phyloP scores from a whole-genome alignment of 495 filamentous ascomycete species.

The Cladorrhinum samala region DNA sequence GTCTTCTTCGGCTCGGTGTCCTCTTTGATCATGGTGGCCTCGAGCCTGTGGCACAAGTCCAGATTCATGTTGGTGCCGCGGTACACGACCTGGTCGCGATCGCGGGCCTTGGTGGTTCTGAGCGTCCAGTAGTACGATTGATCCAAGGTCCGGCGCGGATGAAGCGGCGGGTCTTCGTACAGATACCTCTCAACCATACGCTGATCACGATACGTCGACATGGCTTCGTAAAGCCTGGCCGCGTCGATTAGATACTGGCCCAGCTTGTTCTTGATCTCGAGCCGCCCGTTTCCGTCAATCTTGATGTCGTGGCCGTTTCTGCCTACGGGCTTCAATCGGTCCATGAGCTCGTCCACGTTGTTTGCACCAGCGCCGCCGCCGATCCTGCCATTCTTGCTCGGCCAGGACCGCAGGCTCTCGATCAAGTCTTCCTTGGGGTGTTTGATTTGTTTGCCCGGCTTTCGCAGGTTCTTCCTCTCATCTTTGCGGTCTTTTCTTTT shows the following conservation, averaged over 20 bases:
- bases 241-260: slow-evolving; percentile 34
- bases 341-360: background rate
- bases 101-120: slow-evolving; percentile 51
- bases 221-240: slow-evolving; percentile 34
- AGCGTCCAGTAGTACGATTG: slow-evolving; percentile 63
- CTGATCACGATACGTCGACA: slow-evolving; percentile 46
- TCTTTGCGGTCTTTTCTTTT: background rate
- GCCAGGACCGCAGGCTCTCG: background rate
- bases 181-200: slow-evolving; percentile 55
- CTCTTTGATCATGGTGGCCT: background rate
- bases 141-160: slow-evolving; percentile 64
- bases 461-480: background rate
- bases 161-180: slow-evolving; percentile 49
- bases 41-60: slow-evolving; percentile 1
- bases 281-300: slow-evolving; percentile 19
- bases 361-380: background rate
- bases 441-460: background rate
- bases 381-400: background rate
- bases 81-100: slow-evolving; percentile 65
- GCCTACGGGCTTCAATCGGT: background rate
- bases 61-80: slow-evolving; percentile 34
- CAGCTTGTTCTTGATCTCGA: slow-evolving; percentile 25
- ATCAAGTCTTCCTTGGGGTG: background rate
- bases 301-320: background rate
- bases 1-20: background rate